Conservation (phyloP, 352 stramenopile species). For the Globisporangium irregulare region DNA sequence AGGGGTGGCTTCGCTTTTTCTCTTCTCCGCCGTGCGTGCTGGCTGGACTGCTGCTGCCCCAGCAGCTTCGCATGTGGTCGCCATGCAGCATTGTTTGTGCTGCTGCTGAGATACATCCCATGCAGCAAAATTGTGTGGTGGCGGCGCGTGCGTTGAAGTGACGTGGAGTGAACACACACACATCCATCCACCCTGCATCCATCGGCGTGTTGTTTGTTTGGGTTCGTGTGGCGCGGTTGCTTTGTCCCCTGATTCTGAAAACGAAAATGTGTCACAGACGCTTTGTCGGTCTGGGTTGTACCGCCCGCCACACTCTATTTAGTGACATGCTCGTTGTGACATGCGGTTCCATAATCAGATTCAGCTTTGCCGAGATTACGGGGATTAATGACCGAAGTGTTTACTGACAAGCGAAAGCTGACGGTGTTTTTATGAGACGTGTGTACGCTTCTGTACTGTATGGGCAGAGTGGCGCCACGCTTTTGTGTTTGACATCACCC, state of each 20-base stretch:
- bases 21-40: neutral
- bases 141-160: neutral
- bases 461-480: neutral
- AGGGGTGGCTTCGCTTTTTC: neutral
- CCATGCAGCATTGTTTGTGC: neutral
- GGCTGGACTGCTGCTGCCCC: neutral
- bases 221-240: neutral
- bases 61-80: neutral
- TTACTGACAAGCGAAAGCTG: neutral
- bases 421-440: conserved; percentile 3
- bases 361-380: neutral
- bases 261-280: neutral
- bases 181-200: neutral
- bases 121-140: neutral
- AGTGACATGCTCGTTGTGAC: neutral
- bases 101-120: neutral
- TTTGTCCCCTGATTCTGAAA: neutral
- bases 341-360: neutral
- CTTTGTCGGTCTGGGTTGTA: neutral
- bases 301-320: neutral
- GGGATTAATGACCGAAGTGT: neutral
- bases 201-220: neutral
- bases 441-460: neutral
- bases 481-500: conserved; percentile 3
- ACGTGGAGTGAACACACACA: neutral